Conservation (phyloP, 2,329 filamentous ascomycete genomes). For the Pyrenophora seminiperda region DNA sequence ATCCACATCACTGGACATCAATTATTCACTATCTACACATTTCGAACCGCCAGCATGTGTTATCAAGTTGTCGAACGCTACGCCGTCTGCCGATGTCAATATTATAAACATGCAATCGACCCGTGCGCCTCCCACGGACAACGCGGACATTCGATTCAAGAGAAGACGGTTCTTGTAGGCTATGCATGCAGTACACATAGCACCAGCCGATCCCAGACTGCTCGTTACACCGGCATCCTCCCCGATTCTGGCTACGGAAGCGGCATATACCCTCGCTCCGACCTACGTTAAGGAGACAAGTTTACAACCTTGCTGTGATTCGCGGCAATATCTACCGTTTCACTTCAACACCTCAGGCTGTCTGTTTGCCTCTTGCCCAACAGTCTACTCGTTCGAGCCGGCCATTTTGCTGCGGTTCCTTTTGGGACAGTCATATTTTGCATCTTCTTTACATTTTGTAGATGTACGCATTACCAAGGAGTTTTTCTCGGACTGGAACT, state of each 20-base stretch:
- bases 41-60: conserved; percentile 65
- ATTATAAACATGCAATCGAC: conserved; percentile 86
- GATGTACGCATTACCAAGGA: conserved; percentile 35
- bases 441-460: conserved; percentile 15
- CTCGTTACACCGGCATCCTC: conserved; percentile 27
- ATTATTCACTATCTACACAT: background rate
- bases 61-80: conserved; percentile 86
- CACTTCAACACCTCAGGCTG: background rate
- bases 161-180: conserved; percentile 79
- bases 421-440: conserved; percentile 14
- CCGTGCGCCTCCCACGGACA: conserved; percentile 77
- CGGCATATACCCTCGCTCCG: conserved; percentile 24
- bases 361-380: background rate
- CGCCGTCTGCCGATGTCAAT: conserved; percentile 83
- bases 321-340: background rate
- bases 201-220: conserved; percentile 32
- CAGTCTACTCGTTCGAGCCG: conserved; percentile 32
- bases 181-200: conserved; percentile 72
- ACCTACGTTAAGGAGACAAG: conserved; percentile 16
- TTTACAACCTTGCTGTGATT: background rate
- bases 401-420: conserved; percentile 22
- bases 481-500: conserved; percentile 19
- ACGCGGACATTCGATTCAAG: conserved; percentile 71
- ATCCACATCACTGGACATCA: background rate
- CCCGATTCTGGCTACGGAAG: conserved; percentile 42